Percentiles rank a stretch among this genome's conserved stretches.
Evolutionary conservation across 2,329 filamentous ascomycete genomes (phyloP).

Genomic region (Hymenoscyphus fraxineus): DNA sequence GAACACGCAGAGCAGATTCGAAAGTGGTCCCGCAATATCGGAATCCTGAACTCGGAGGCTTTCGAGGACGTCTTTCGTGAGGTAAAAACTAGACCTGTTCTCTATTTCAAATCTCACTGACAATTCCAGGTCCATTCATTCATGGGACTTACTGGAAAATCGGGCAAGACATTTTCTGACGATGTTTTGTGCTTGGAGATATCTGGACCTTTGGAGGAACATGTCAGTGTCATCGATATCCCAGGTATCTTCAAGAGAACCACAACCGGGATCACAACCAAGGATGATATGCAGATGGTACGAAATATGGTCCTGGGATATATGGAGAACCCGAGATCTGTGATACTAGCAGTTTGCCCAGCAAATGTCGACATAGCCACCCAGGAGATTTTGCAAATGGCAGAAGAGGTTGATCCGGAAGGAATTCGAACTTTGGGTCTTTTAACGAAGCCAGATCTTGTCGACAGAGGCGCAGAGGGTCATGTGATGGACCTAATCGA

Average conservation of each 20-base stretch:
- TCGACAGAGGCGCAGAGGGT: conserved; percentile 7
- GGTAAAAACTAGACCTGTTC: not conserved
- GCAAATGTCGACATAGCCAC: conserved; percentile 29
- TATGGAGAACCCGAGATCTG: conserved; percentile 48
- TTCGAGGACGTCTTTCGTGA: not conserved
- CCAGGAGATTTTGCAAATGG: conserved; percentile 37
- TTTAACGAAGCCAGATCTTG: conserved; percentile 47
- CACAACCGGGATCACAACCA: conserved; percentile 10
- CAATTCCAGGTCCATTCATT: not conserved
- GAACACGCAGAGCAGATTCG: not conserved
- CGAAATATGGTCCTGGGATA: conserved; percentile 45
- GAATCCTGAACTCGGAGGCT: not conserved
- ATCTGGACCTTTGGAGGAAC: conserved; percentile 38
- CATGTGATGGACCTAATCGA: not conserved
- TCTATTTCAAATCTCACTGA: not conserved
- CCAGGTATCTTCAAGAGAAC: conserved; percentile 49
- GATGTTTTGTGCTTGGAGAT: conserved; percentile 25
- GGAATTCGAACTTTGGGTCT: conserved; percentile 41
- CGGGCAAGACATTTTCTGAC: conserved; percentile 11
- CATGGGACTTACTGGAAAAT: not conserved
- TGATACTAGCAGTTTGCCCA: conserved; percentile 23
- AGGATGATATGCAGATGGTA: conserved; percentile 38
- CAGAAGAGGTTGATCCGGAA: conserved; percentile 39
- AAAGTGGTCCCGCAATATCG: not conserved
- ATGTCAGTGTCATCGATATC: conserved; percentile 57